phyloP scores from a whole-genome alignment of 139 green algal genomes.

The Zygnema circumcarinatum region DNA sequence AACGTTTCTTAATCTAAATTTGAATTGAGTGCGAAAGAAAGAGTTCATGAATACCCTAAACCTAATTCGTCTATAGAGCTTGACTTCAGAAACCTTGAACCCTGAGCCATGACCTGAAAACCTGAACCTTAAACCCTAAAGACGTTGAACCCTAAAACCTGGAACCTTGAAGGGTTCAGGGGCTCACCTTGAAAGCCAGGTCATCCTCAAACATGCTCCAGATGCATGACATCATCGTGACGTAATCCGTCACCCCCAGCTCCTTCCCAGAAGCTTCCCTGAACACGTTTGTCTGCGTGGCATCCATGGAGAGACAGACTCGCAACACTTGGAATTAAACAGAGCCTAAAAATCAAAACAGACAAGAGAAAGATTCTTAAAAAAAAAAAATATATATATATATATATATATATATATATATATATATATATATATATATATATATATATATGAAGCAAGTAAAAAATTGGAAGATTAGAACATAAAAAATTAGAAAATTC shows the following conservation, averaged over 20 bases:
- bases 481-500: not conserved
- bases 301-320: not conserved
- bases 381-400: not conserved
- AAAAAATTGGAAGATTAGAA: not conserved
- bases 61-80: not conserved
- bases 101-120: not conserved
- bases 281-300: no score
- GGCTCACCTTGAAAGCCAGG: not conserved
- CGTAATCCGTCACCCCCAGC: not conserved
- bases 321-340: not conserved
- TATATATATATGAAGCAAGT: not conserved
- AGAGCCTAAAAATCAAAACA: not conserved
- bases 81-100: not conserved
- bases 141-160: not conserved
- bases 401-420: not conserved
- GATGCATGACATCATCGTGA: not conserved
- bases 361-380: not conserved
- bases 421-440: not conserved
- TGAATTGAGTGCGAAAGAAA: not conserved
- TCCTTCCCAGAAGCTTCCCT: not conserved
- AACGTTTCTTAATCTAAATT: not conserved
- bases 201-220: constrained; percentile 7
- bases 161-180: not conserved
- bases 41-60: not conserved
- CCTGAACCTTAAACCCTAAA: not conserved